Base-by-base conservation (phyloP, 2,329 filamentous ascomycete species). In the Tolypocladium paradoxum region DNA sequence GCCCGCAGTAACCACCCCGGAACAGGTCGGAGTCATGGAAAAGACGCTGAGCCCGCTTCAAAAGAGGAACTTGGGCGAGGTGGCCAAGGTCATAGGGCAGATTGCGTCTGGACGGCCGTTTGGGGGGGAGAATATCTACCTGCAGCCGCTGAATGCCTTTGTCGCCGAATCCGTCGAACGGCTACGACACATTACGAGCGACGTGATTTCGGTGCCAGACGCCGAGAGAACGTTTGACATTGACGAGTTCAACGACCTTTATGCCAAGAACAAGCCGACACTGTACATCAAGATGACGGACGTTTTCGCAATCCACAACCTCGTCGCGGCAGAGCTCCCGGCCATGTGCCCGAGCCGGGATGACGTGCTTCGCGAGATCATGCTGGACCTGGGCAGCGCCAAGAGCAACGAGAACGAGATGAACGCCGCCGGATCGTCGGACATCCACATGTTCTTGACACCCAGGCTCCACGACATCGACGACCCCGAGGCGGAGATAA, bases 261-360 rank as follows among this genome's bases (percentile, higher is more conserved):
- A 97, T 66, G 88, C 92, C 53, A 91, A 95, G 68, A 93, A 90
- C 58, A 96, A 96, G 70, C 93, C 93, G 7, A 97, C 92, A 0
- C 77, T 99, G n/a, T 99, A 97, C 74, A 96, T 99, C 75, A 99
- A 99, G 73, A 92, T 99, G 82, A 82, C 88, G 18, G 93, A 99
- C 67, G 91, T 99, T 54, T 97, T 99, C 68, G 88, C 92, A 49
- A 92, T 99, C 55, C 95, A 99, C 71, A 90, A 86, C 58, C 78
- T 97, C 24, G 81, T 97, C 52, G 85, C 89, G 3, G 78, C 84
- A 27, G 90, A 97, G 61, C 81, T 96, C 49, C 75, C 84, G 6
- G 76, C 77, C 54, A 84, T 97, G 56, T 95, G 89, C 61, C 86
- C 88, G 1, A 81, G 76, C 56, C 83, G 88, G 35, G 92, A 96